These are phyloP conservation scores for Colletotrichum godetiae DNA, from an alignment of 2,329 filamentous ascomycete genomes.

Conservation along the genomic window DNA sequence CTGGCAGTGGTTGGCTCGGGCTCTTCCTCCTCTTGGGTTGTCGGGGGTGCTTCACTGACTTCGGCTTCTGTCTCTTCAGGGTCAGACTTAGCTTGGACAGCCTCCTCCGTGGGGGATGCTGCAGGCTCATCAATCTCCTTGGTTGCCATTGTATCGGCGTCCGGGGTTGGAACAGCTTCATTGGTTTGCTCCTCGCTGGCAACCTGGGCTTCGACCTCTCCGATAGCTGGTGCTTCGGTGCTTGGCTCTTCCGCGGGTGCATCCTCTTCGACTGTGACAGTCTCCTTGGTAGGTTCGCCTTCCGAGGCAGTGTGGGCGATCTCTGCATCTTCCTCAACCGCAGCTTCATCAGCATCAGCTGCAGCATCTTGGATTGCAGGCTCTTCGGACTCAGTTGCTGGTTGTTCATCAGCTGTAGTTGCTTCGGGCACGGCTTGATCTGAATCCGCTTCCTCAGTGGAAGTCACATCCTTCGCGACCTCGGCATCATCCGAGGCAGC, in stretches of 20 bases:
- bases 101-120: neutral
- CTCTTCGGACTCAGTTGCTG: neutral
- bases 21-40: constrained; percentile 19
- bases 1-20: constrained; percentile 26
- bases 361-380: neutral
- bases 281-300: neutral
- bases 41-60: constrained; percentile 29
- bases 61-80: constrained; percentile 16
- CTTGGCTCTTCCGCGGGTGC: neutral
- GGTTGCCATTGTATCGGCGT: neutral
- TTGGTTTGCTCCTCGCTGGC: neutral
- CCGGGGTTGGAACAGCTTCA: neutral
- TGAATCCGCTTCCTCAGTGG: neutral
- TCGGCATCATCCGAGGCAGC: neutral
- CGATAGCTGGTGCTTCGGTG: neutral
- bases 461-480: neutral
- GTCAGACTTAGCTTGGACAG: constrained; percentile 48
- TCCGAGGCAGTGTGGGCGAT: neutral
- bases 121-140: neutral
- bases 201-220: neutral
- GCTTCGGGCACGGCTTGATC: neutral
- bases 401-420: neutral
- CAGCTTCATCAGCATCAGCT: neutral
- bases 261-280: neutral
- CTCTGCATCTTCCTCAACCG: neutral